Percentiles rank a stretch among this genome's conserved stretches.
These are phyloP conservation scores for Tolypocladium tundrense DNA, from an alignment of 2,329 filamentous ascomycete species.

Conservation along the genomic window DNA sequence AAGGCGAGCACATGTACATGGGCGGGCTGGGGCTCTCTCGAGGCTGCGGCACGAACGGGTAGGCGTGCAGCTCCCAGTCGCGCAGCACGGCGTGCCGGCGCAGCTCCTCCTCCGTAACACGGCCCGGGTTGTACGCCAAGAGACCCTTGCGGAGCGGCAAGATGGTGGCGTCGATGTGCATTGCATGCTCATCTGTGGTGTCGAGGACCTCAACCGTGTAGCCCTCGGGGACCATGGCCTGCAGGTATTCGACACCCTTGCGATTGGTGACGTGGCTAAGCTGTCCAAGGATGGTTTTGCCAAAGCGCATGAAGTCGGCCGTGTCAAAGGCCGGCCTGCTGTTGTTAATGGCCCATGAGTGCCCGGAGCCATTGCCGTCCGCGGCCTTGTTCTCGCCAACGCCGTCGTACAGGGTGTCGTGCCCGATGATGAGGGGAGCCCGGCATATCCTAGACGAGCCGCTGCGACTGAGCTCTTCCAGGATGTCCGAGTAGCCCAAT, in stretches of 20 bases:
- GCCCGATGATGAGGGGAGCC: not conserved
- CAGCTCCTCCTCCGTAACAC: not conserved
- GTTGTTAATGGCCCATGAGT: slow-evolving; percentile 2
- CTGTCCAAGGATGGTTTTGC: slow-evolving; percentile 2
- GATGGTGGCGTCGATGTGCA: slow-evolving; percentile 4
- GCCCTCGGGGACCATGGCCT: not conserved
- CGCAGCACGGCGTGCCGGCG: not conserved
- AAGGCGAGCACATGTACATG: slow-evolving; percentile 3
- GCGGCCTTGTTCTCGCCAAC: not conserved
- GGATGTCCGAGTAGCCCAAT: not conserved
- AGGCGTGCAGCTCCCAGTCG: slow-evolving; percentile 1
- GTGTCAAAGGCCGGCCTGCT: slow-evolving; percentile 2
- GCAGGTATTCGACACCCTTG: not conserved
- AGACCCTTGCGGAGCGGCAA: slow-evolving; percentile 2
- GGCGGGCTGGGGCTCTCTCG: not conserved
- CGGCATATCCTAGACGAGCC: not conserved
- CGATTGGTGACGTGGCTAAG: slow-evolving; percentile 3
- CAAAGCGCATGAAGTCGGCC: slow-evolving; percentile 3
- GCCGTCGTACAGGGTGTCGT: slow-evolving; percentile 1
- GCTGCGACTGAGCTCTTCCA: not conserved
- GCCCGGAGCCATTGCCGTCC: not conserved
- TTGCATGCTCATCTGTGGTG: not conserved
- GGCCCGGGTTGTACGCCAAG: not conserved
- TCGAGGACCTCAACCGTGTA: slow-evolving; percentile 1
- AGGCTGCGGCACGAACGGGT: not conserved